Percentiles rank a stretch among this genome's conserved stretches.
Evolutionary conservation across 257 asterid species (phyloP).

Genomic region (Thymus quinquecostatus): DNA sequence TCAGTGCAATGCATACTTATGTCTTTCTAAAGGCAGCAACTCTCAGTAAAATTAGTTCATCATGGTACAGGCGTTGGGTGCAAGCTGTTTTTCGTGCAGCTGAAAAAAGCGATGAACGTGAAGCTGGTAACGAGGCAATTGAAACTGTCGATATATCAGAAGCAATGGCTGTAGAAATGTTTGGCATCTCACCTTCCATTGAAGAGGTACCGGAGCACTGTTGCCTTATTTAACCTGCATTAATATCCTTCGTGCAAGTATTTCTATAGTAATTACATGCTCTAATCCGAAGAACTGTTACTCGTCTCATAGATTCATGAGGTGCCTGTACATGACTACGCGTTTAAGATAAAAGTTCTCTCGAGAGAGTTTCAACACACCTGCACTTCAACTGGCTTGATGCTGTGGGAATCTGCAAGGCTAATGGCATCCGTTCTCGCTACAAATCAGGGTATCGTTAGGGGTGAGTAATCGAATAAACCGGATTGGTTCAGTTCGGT

Average conservation of each 20-base stretch:
- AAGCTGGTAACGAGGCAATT: constrained; percentile 35
- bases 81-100: constrained; percentile 77
- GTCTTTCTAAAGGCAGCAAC: background rate
- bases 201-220: constrained; percentile 64
- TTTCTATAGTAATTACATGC: background rate
- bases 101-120: constrained; percentile 35
- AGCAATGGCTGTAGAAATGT: constrained; percentile 78
- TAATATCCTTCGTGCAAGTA: background rate
- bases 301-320: constrained; percentile 52
- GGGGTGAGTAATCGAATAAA: background rate
- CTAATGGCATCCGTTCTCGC: constrained; percentile 85
- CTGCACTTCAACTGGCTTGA: constrained; percentile 89
- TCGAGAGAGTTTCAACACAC: constrained; percentile 90
- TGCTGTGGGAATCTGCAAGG: constrained; percentile 96
- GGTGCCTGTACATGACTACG: constrained; percentile 44
- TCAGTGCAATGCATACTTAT: no score
- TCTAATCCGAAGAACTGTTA: constrained; percentile 3
- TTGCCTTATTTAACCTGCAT: constrained; percentile 3
- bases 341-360: constrained; percentile 74
- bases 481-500: background rate
- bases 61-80: constrained; percentile 83
- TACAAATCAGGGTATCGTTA: constrained; percentile 55
- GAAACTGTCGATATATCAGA: constrained; percentile 74
- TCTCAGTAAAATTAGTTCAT: no score
- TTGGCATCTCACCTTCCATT: constrained; percentile 57